Base-by-base conservation (phyloP, 179 eudicot genomes). In the Drosera spatulata region DNA sequence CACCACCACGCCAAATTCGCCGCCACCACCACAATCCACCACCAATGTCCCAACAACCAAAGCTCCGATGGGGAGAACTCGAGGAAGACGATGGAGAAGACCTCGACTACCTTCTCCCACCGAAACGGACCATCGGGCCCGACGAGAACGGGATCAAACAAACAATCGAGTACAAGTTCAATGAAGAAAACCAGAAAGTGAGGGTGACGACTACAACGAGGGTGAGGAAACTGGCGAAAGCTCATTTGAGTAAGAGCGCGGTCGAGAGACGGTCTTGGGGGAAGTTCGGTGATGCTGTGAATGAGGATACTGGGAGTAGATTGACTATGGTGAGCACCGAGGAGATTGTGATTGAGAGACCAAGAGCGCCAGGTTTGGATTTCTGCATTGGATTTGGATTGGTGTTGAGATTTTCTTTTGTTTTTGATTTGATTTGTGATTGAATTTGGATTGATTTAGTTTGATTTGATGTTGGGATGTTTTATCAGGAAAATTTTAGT, bases 291-390 rank as follows among this genome's bases (percentile, higher is more conserved):
- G 96, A 85, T 43, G 94, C 90, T 6, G 81, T 83, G 13, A 69
- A 72, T 11, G 95, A 85, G 61, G 95, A 87, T 49, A 82, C 71
- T 6, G 87, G 87, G 10, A 68, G 71, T 50, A 66, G 82, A 6
- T 80, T 85, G 10, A 88, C 93, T 39, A 78, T 81, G 81, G 85
- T 88, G 8, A 79, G 94, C 14, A 88, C 87, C 15, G 93, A 87
- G 50, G 91, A 84, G 69, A 85, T 87, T 50, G 10, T 61, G 40
- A 81, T 87, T 13, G 91, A 82, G 52, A 82, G 88, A 2, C 91
- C 95, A 37, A 61, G 67, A 2, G 73, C 86, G 41, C 82, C 80
- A 7, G 89, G 95, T 86, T 42, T 4, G 62, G 40, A 41, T 7
- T 39, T 39, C 15, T 4, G 33, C 33, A 22, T 0, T 22, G 33